Evolutionary conservation across 352 stramenopile genomes (phyloP).

Genomic region (Pythium phragmiticola): DNA sequence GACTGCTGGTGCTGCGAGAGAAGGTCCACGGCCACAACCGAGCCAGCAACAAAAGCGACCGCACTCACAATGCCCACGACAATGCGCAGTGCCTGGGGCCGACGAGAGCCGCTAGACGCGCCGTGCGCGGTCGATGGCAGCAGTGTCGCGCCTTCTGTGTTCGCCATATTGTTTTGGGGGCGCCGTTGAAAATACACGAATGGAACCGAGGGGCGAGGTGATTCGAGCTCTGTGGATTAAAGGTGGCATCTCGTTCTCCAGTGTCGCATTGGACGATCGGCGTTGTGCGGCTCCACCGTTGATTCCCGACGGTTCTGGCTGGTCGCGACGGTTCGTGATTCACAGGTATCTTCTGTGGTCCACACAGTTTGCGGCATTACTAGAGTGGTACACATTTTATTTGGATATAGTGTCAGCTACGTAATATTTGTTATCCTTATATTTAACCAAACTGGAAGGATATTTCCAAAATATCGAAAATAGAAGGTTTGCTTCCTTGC

Average conservation of each 20-base stretch:
- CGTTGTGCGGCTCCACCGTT: slow-evolving; percentile 9
- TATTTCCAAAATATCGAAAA: slow-evolving; percentile 2
- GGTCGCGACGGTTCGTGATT: slow-evolving; percentile 3
- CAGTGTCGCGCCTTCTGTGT: slow-evolving; percentile 14
- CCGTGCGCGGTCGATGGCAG: slow-evolving; percentile 13
- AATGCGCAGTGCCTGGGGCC: slow-evolving; percentile 14
- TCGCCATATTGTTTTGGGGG: slow-evolving; percentile 1
- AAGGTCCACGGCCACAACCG: slow-evolving; percentile 30
- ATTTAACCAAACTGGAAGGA: neutral
- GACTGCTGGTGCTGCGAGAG: slow-evolving; percentile 10
- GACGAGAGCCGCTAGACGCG: neutral
- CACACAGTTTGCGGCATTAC: neutral
- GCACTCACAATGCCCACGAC: slow-evolving; percentile 21
- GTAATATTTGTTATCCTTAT: neutral
- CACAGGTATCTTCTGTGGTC: too few species aligned
- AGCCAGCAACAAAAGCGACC: slow-evolving; percentile 21
- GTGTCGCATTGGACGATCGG: neutral
- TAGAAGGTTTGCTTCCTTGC: neutral
- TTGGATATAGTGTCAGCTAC: slow-evolving; percentile 9
- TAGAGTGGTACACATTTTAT: neutral
- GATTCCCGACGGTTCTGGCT: slow-evolving; percentile 12
- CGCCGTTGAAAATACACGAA: neutral
- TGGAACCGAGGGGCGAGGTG: neutral
- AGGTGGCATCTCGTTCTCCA: neutral
- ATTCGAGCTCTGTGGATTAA: neutral